Conservation (phyloP, 441 rosid genomes). For the Hura crepitans region DNA sequence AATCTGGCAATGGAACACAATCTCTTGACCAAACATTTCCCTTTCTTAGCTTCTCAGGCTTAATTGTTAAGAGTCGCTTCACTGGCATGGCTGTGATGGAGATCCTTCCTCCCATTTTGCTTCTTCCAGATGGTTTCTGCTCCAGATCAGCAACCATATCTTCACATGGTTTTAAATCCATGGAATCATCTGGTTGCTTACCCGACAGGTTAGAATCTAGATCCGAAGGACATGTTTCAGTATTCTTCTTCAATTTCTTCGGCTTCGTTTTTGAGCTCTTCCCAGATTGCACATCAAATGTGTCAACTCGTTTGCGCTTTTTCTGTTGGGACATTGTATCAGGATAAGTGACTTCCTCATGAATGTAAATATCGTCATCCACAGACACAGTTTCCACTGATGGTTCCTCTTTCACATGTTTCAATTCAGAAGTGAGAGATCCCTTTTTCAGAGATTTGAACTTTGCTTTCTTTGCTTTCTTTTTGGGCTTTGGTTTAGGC, state of each 20-base stretch:
- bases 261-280: conserved; percentile 67
- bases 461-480: conserved; percentile 87
- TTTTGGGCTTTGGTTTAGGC: conserved; percentile 75
- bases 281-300: conserved; percentile 43
- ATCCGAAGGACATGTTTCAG: conserved; percentile 37
- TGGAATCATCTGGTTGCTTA: conserved; percentile 44
- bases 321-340: conserved; percentile 48
- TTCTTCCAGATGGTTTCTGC: conserved; percentile 57
- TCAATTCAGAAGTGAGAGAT: conserved; percentile 64
- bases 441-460: conserved; percentile 91
- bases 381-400: conserved; percentile 47
- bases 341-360: conserved; percentile 51
- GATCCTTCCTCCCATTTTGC: conserved; percentile 75
- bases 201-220: conserved; percentile 37
- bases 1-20: conserved; percentile 88
- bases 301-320: conserved; percentile 69
- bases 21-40: conserved; percentile 95
- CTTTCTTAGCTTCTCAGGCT: conserved; percentile 87
- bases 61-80: conserved; percentile 76
- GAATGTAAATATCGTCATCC: conserved; percentile 49
- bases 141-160: conserved; percentile 51
- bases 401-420: conserved; percentile 52
- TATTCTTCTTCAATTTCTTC: conserved; percentile 62
- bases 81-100: conserved; percentile 77
- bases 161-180: conserved; percentile 38